Conservation (phyloP, 2,329 filamentous ascomycete species). For the Aspergillus sp. region DNA sequence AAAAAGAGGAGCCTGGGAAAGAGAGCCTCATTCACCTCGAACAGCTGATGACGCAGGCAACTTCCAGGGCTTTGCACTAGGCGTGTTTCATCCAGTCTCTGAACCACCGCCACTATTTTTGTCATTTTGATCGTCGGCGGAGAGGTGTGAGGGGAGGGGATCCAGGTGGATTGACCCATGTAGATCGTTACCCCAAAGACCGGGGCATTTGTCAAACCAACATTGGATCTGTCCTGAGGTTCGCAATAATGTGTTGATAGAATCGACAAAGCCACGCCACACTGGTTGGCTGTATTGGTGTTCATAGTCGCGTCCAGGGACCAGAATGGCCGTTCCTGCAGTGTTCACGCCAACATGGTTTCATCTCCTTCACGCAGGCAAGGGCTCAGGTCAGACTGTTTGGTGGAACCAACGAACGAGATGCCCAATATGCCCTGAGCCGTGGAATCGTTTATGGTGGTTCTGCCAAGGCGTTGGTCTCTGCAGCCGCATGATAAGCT, state of each 20-base stretch:
- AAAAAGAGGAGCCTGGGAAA: neutral
- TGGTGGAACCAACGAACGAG: neutral
- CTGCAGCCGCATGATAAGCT: neutral
- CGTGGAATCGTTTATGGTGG: neutral
- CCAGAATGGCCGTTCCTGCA: constrained; percentile 1
- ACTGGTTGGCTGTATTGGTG: too few species aligned
- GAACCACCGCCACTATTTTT: constrained; percentile 11
- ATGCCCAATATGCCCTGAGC: neutral
- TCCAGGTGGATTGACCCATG: neutral
- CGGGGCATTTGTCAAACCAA: neutral
- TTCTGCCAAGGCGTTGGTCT: neutral
- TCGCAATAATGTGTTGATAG: too few species aligned
- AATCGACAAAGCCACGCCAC: too few species aligned
- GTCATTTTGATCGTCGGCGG: constrained; percentile 5
- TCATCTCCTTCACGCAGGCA: neutral
- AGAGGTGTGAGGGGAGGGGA: neutral
- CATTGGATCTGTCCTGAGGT: neutral
- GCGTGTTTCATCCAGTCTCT: constrained; percentile 10
- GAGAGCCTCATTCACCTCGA: constrained; percentile 10
- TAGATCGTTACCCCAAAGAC: neutral
- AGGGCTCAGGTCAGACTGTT: neutral
- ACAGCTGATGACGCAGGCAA: constrained; percentile 18
- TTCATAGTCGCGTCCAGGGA: too few species aligned
- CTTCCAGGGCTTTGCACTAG: constrained; percentile 7
- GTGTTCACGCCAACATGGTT: neutral